Percentiles rank a stretch among this genome's conserved stretches.
These are phyloP conservation scores for Mycena leptocephala DNA, from an alignment of 768 basidiomycete genomes.

Conservation along the genomic window DNA sequence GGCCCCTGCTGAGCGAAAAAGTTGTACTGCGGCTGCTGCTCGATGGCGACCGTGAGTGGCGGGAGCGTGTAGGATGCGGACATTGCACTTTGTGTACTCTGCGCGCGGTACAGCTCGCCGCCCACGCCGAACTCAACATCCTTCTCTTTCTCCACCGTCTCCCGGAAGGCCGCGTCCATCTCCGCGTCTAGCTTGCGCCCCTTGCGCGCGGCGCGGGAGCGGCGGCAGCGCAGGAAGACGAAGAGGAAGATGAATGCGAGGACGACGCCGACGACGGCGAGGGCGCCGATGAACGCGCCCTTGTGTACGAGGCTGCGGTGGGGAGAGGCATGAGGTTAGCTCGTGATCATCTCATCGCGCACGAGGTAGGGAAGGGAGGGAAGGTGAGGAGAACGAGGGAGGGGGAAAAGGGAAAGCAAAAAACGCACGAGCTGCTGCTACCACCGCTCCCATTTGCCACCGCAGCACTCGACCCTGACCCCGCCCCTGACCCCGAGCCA, in stretches of 20 bases:
- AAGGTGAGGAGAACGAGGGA: neutral
- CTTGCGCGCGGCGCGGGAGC: constrained; percentile 9
- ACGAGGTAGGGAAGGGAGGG: neutral
- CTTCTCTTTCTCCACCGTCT: constrained; percentile 9
- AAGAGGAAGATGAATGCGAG: constrained; percentile 9
- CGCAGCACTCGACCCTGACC: constrained; percentile 2
- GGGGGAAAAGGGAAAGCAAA: constrained; percentile 8
- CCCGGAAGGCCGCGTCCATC: constrained; percentile 19
- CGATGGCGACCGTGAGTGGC: neutral
- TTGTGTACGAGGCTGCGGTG: constrained; percentile 15
- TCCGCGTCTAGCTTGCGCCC: constrained; percentile 11
- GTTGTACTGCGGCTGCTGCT: constrained; percentile 20
- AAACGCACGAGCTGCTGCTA: constrained; percentile 13
- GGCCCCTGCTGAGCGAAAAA: constrained; percentile 20
- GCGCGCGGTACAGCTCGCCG: constrained; percentile 20
- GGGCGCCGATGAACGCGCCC: constrained; percentile 16
- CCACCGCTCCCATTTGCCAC: constrained; percentile 1
- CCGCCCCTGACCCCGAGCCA: neutral
- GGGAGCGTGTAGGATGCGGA: constrained; percentile 16
- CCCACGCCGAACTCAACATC: neutral
- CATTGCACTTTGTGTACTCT: constrained; percentile 9
- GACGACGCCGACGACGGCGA: constrained; percentile 9
- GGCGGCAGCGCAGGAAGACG: constrained; percentile 11
- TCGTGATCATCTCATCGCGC: constrained; percentile 6
- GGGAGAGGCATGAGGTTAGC: neutral